These are phyloP conservation scores for Mucor ambiguus DNA, from an alignment of 371 early-diverging fungal species.

Conservation along the genomic window DNA sequence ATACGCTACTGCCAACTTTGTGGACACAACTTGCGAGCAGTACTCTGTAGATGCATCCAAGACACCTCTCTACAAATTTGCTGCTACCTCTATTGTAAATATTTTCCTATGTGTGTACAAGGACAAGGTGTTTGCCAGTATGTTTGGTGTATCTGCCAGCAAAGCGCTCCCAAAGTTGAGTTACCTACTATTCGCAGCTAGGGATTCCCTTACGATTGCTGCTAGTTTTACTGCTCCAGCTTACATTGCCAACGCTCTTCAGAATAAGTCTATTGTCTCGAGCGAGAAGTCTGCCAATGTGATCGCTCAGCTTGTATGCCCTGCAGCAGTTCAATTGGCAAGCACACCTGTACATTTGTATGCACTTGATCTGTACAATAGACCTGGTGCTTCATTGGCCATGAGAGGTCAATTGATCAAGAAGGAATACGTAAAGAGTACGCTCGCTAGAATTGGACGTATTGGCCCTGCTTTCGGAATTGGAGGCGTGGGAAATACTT, in stretches of 20 bases:
- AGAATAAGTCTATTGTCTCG: conserved; percentile 14
- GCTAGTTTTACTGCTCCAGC: conserved; percentile 71
- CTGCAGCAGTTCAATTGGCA: conserved; percentile 58
- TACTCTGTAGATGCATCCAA: conserved; percentile 23
- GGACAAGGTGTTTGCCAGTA: conserved; percentile 62
- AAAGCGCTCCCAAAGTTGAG: conserved; percentile 51
- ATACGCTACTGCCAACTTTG: conserved; percentile 59
- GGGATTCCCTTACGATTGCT: conserved; percentile 68
- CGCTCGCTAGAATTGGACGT: conserved; percentile 61
- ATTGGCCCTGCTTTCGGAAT: conserved; percentile 77
- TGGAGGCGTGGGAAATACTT: conserved; percentile 67
- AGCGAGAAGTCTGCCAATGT: conserved; percentile 34
- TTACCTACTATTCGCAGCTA: conserved; percentile 56
- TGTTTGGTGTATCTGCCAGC: conserved; percentile 56
- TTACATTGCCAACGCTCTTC: conserved; percentile 33
- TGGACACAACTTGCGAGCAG: conserved; percentile 56
- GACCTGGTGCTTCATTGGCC: conserved; percentile 29
- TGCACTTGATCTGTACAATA: conserved; percentile 66
- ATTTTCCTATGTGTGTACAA: conserved; percentile 61
- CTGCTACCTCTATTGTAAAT: conserved; percentile 60
- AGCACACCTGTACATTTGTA: conserved; percentile 64
- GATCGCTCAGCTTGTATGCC: conserved; percentile 56
- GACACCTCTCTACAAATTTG: conserved; percentile 54
- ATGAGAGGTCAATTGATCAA: conserved; percentile 45
- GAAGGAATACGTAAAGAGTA: conserved; percentile 58